Evolutionary conservation across 2,329 filamentous ascomycete genomes (phyloP), one percentile per base, ranked within the genome.

Genomic region (Cordyceps tenuipes): DNA sequence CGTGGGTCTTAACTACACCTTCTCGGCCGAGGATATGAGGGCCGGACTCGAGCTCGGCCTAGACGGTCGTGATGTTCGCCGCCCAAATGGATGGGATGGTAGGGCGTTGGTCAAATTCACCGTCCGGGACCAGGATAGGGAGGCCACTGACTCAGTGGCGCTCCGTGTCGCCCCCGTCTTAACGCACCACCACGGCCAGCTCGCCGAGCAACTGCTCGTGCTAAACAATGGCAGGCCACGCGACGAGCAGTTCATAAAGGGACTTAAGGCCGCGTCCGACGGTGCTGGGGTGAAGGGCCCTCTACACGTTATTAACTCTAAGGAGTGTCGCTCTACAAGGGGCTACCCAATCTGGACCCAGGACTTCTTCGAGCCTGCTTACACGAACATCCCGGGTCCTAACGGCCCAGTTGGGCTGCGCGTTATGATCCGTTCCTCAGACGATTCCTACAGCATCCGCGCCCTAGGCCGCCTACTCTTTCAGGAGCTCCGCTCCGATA

Each of bases 161-260:
- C 60, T 76, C 0, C 68, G 68, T 0, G 67, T 74, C 19, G 73
- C 73, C 1, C 73, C 74, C 0, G 66, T 75, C 0, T 60, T 76
- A 7, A 68, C 67, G 0, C 72, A 76, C 43, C 71, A 75, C 48
- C 73, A 75, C 50, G 65, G 67, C 1, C 70, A 76, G 50, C 51
- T 23, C 0, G 68, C 68, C 0, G 60, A 71, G 12, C 63, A 66
- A 56, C 73, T 0, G n/a, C 72, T 19, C 64, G 10, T 12, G 4
- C 12, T 9, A 3, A 23, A 21, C 9, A 13, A 21, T 21, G 19
- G 19, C 3, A 36, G 12, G 34, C 2, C 7, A 9, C 5, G 12
- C 8, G 21, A 47, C 21, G 2, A 47, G 10, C 10, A 23, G 21
- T 47, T 47, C 13, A 21, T 26, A 1, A 8, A 26, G 1, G 57